phyloP scores from a whole-genome alignment of 2,329 filamentous ascomycete species.

The Botryosphaeria dothidea region DNA sequence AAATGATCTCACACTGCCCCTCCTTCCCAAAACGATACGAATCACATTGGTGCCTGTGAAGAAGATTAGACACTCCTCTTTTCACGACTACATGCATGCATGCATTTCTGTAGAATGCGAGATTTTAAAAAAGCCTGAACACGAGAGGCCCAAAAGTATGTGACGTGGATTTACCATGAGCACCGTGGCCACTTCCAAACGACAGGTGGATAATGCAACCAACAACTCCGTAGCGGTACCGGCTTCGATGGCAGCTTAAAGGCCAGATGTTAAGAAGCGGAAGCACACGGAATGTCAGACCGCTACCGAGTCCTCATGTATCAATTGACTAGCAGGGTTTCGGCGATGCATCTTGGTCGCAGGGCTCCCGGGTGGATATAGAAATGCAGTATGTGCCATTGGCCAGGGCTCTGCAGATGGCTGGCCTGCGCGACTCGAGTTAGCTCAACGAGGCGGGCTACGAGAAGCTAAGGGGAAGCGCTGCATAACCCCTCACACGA shows the following conservation, averaged over 20 bases:
- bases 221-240: no score
- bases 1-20: slow-evolving; percentile 7
- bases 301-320: neutral
- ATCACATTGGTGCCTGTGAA: neutral
- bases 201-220: no score
- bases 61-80: neutral
- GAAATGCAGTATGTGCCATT: neutral
- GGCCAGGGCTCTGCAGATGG: neutral
- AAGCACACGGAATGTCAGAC: neutral
- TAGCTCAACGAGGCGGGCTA: neutral
- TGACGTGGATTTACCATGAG: no score
- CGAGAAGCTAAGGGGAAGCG: neutral
- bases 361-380: neutral
- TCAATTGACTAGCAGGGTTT: slow-evolving; percentile 7
- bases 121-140: no score
- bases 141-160: no score
- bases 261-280: neutral
- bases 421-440: neutral
- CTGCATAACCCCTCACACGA: neutral
- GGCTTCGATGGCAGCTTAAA: neutral
- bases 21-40: neutral
- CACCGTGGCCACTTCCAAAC: no score
- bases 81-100: neutral
- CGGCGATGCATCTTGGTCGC: neutral
- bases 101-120: no score